A percentile compares a stretch with the other conserved stretches of the same genome.
Evolutionary conservation across 2,329 filamentous ascomycete genomes (phyloP).

Genomic region (Fusarium sacchari): DNA sequence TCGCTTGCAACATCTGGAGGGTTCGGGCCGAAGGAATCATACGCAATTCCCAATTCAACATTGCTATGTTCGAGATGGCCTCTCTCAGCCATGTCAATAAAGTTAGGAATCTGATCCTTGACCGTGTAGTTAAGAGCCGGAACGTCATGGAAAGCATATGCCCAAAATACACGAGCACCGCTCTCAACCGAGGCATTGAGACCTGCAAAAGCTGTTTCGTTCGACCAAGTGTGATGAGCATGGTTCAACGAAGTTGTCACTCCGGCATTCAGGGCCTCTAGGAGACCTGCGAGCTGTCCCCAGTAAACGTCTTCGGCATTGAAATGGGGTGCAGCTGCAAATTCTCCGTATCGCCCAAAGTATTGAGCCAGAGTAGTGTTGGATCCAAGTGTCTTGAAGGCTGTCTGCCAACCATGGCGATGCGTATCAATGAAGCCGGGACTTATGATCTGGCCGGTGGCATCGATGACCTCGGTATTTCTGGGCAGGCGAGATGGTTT

Average conservation of each 20-base stretch:
- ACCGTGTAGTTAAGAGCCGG: slow-evolving; percentile 44
- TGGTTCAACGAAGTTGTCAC: slow-evolving; percentile 65
- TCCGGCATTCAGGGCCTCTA: slow-evolving; percentile 62
- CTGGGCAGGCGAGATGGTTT: slow-evolving; percentile 14
- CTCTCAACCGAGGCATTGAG: slow-evolving; percentile 59
- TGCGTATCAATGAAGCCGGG: slow-evolving; percentile 69
- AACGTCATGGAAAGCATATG: slow-evolving; percentile 53
- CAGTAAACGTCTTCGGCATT: slow-evolving; percentile 58
- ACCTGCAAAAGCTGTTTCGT: slow-evolving; percentile 55
- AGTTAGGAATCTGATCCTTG: slow-evolving; percentile 52
- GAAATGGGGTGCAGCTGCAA: slow-evolving; percentile 45
- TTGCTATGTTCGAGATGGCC: slow-evolving; percentile 42
- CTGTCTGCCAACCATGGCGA: slow-evolving; percentile 66
- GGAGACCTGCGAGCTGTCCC: slow-evolving; percentile 57
- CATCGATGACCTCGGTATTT: slow-evolving; percentile 56
- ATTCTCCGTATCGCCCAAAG: slow-evolving; percentile 54
- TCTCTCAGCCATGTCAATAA: slow-evolving; percentile 49
- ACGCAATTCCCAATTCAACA: slow-evolving; percentile 54
- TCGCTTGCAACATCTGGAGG: slow-evolving; percentile 43
- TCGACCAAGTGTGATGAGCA: slow-evolving; percentile 60
- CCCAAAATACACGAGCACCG: slow-evolving; percentile 60
- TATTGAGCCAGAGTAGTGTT: slow-evolving; percentile 63
- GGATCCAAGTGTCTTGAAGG: slow-evolving; percentile 61
- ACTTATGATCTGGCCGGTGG: slow-evolving; percentile 60
- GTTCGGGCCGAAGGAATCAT: slow-evolving; percentile 50